Conservation (phyloP, 345 rosid species). For the Firmiana major region DNA sequence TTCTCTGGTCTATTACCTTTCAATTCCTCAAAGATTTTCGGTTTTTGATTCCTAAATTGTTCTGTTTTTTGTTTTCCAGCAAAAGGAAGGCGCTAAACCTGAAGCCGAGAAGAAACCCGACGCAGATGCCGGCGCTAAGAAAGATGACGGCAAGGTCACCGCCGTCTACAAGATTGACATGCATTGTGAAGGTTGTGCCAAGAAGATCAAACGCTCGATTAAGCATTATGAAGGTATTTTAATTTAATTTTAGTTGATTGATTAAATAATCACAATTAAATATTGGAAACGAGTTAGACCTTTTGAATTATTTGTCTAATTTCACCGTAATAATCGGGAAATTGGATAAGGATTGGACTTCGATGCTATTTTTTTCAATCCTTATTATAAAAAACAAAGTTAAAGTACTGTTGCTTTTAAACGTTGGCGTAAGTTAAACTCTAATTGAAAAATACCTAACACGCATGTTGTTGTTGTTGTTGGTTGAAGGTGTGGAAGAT, state of each 20-base stretch:
- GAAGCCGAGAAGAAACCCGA: slow-evolving; percentile 50
- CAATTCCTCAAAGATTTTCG: not conserved
- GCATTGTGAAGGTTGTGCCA: slow-evolving; percentile 95
- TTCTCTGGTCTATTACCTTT: not conserved
- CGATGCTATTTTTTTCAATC: not conserved
- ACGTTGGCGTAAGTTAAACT: not conserved
- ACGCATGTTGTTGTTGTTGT: not conserved
- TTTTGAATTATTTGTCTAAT: not conserved
- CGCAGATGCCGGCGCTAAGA: slow-evolving; percentile 37
- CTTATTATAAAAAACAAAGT: not conserved
- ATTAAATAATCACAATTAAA: not conserved
- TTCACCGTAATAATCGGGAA: not conserved
- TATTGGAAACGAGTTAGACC: not conserved
- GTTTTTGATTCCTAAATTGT: not conserved
- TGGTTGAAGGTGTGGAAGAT: slow-evolving; percentile 58
- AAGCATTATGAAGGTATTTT: slow-evolving; percentile 49
- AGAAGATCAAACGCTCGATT: slow-evolving; percentile 48
- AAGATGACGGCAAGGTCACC: slow-evolving; percentile 36
- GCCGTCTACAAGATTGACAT: slow-evolving; percentile 67
- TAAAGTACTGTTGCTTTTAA: not conserved
- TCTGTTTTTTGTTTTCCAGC: slow-evolving; percentile 18
- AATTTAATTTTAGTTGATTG: not conserved
- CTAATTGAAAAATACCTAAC: not conserved
- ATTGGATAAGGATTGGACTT: slow-evolving; percentile 11
- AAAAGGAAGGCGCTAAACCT: slow-evolving; percentile 36